A percentile compares a stretch with the other conserved stretches of the same genome.
These are phyloP conservation scores for Arabis alpina DNA, from an alignment of 345 rosid genomes.

Conservation along the genomic window DNA sequence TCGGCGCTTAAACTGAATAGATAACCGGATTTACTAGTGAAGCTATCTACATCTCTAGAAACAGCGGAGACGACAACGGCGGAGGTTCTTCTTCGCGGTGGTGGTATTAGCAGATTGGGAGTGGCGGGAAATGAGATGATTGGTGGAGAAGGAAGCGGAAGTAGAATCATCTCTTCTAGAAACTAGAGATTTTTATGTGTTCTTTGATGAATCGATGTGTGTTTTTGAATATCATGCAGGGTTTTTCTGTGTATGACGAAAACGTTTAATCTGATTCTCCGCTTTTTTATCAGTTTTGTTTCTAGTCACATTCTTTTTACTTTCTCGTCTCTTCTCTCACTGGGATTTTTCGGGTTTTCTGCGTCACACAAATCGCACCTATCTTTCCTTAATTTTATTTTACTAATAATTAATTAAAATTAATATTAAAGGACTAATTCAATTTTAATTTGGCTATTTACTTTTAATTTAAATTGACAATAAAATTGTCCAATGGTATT, in stretches of 20 bases:
- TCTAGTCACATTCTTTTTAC: conserved; percentile 39
- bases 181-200: neutral
- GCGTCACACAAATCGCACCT: conserved; percentile 41
- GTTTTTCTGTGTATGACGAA: neutral
- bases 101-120: conserved; percentile 16
- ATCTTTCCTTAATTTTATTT: neutral
- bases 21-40: conserved; percentile 88
- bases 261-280: conserved; percentile 1
- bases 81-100: conserved; percentile 35
- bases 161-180: conserved; percentile 35
- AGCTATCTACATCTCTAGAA: conserved; percentile 59
- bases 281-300: conserved; percentile 1
- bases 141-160: conserved; percentile 41
- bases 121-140: conserved; percentile 52
- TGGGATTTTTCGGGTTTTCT: conserved; percentile 28
- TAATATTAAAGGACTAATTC: too few species aligned
- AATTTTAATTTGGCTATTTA: too few species aligned
- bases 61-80: conserved; percentile 37
- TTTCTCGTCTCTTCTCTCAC: neutral
- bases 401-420: too few species aligned
- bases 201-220: neutral
- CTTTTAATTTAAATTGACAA: too few species aligned
- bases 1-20: conserved; percentile 62
- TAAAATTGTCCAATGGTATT: too few species aligned
- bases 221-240: conserved; percentile 17